Evolutionary conservation across 2,329 filamentous ascomycete genomes (phyloP), one percentile per base, ranked within the genome.

Genomic region (Plectosphaerella sp.): DNA sequence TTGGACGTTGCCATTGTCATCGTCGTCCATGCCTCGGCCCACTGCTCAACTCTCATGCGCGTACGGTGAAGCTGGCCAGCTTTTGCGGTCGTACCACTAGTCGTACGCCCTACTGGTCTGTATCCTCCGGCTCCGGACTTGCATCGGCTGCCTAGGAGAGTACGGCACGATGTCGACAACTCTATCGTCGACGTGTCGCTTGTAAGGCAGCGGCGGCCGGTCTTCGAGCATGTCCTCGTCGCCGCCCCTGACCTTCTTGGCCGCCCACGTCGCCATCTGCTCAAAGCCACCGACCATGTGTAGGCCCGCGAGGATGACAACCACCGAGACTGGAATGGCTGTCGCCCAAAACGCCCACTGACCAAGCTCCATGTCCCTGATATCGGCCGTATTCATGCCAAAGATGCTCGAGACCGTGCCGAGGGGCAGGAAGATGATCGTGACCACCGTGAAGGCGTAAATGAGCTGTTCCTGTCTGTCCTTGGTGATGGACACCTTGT

Each of bases 301-400:
- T 4, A 77, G 60, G 1, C 72, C 72, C 3, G 66, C 47, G 7
- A 68, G 50, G 28, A 78, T 67, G 24, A 77, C 67, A 3, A 67
- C 51, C 1, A 72, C 48, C 0, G 77, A 79, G 3, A 79, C 64
- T 1, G 75, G 75, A 11, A 80, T 51, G 2, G 77, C 74, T 1
- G 72, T 67, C 2, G 66, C 69, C 77, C 77, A 81, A 62, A 77
- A 81, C 3, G 73, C 58, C 72, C 74, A 76, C 62, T 79, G 75
- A 4, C 65, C 65, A 9, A 63, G 61, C n/a, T 73, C 64, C 70
- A 78, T 76, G 56, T 79, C 71, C 24, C 76, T 70, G 5, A 80
- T 66, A 57, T 79, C 77, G 47, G 63, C 64, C 4, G 75, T 76
- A 60, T 80, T 79, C 75, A 80, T 80, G 50, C 77, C 77, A 56